These are phyloP conservation scores for Kalanchoe fedtschenkoi DNA, from an alignment of 164 flowering plant genomes.

Conservation along the genomic window DNA sequence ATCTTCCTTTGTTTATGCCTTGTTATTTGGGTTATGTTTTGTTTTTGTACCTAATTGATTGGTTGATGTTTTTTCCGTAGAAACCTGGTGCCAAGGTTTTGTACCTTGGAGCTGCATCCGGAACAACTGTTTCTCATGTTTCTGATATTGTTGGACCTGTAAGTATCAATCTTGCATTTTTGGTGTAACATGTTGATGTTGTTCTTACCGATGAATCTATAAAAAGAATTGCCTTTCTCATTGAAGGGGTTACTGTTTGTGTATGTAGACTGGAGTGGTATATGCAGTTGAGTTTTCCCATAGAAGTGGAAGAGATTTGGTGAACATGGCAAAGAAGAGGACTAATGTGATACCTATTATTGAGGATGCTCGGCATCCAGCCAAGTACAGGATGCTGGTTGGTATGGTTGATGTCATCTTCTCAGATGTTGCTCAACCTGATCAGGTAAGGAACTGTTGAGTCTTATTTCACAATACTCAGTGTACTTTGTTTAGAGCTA, in stretches of 20 bases:
- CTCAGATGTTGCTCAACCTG: conserved; percentile 98
- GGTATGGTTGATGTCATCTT: conserved; percentile 92
- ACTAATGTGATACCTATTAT: conserved; percentile 88
- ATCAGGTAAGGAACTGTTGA: conserved; percentile 53
- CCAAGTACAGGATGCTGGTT: conserved; percentile 87
- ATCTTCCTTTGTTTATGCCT: not conserved
- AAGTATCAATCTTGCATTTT: too few relatives aligned
- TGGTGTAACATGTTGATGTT: too few relatives aligned
- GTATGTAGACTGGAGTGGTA: conserved; percentile 61
- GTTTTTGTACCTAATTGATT: not conserved
- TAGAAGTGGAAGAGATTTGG: conserved; percentile 96
- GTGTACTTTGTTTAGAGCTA: too few relatives aligned
- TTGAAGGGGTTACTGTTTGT: not conserved
- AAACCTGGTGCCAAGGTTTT: conserved; percentile 81
- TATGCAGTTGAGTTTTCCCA: conserved; percentile 98
- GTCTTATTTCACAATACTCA: too few relatives aligned
- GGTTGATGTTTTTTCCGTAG: conserved; percentile 18
- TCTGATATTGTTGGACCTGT: conserved; percentile 98
- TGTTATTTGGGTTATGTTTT: not conserved
- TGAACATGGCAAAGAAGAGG: conserved; percentile 96
- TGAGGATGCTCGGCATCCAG: conserved; percentile 94
- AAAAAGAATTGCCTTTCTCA: too few relatives aligned
- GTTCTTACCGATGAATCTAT: too few relatives aligned
- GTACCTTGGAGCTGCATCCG: conserved; percentile 97
- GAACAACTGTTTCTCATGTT: conserved; percentile 95